Evolutionary conservation across 1,284 basidiomycete genomes (phyloP), one percentile per base, ranked within the genome.

Genomic region (Paramarasmius palmivorus): DNA sequence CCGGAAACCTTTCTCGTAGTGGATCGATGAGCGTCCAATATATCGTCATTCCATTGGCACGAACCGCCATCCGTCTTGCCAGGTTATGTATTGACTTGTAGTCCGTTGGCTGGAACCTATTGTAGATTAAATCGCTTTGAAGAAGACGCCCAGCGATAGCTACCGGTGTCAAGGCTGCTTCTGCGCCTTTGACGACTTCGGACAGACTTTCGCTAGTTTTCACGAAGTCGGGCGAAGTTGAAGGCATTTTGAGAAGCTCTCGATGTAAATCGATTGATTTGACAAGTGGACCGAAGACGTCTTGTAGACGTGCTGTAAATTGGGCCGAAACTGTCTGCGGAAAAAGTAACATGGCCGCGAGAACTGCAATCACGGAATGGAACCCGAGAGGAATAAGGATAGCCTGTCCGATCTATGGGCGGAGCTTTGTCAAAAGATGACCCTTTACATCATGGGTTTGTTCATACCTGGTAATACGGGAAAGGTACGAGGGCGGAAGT

Each of bases 21-120:
- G 84, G 80, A 55, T 88, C 84, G 19, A 88, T 79, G 22, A 89
- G 63, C 1, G 69, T 67, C 59, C 85, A 89, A 64, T 88, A 92
- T 49, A 81, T 70, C 5, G 71, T 71, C 77, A 90, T 77, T 7
- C 89, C 90, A 57, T 86, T 77, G 5, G 81, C 80, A 6, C 86
- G 74, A 12, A 81, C 79, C 6, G 78, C 74, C 60, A 90, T 72
- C 7, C 79, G 71, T 40, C 82, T 73, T 6, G 73, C 69, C 10
- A 78, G 63, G 29, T 69, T 65, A 51, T 89, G 85, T 23, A 92
- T 73, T 0, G 68, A 66, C 1, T 65, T 65, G 51, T 87, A 83
- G 62, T 91, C 87, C 1, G 66, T 68, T 0, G 89, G 88, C 0
- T 77, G 72, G 58, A 86, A 86, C 2, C 88, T 75, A 1, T 77